A percentile compares a stretch with the other conserved stretches of the same genome.
These are phyloP conservation scores for Tulasnella calospora DNA, from an alignment of 768 basidiomycete species.

Conservation along the genomic window DNA sequence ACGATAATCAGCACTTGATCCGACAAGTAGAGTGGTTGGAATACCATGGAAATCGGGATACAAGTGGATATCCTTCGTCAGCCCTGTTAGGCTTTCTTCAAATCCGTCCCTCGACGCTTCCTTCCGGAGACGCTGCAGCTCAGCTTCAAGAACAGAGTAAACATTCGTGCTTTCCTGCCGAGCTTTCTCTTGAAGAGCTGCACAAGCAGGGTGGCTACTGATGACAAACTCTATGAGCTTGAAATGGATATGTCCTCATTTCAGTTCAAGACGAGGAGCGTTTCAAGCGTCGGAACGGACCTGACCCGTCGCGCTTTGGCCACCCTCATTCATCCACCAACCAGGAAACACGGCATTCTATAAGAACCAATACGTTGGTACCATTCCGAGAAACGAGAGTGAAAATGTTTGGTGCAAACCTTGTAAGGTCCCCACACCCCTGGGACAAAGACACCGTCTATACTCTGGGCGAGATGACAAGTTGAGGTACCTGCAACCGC, in stretches of 20 bases:
- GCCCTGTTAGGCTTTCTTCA: conserved; percentile 62
- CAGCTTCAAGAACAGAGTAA: conserved; percentile 53
- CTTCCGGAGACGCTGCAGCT: conserved; percentile 59
- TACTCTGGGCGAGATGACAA: conserved; percentile 90
- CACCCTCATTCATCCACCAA: conserved; percentile 99
- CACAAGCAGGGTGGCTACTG: conserved; percentile 83
- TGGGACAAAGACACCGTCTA: conserved; percentile 75
- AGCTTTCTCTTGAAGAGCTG: conserved; percentile 58
- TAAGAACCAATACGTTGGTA: conserved; percentile 19
- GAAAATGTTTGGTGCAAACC: conserved; percentile 37
- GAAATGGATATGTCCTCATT: background rate
- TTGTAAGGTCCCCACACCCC: conserved; percentile 89
- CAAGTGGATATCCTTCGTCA: conserved; percentile 85
- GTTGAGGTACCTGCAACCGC: conserved; percentile 95
- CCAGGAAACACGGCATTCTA: conserved; percentile 85
- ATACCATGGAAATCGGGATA: conserved; percentile 93
- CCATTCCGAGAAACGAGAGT: background rate
- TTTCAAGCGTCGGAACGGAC: conserved; percentile 37
- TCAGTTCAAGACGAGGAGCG: background rate
- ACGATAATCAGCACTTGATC: background rate
- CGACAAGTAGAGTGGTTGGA: conserved; percentile 9
- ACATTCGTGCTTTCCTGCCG: conserved; percentile 43
- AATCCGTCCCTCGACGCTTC: conserved; percentile 44
- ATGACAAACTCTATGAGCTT: conserved; percentile 93
- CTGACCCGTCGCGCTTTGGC: conserved; percentile 97